Percentiles rank a stretch among this genome's conserved stretches.
Evolutionary conservation across 2,329 filamentous ascomycete species (phyloP).

Genomic region (Albifimbria verrucaria): DNA sequence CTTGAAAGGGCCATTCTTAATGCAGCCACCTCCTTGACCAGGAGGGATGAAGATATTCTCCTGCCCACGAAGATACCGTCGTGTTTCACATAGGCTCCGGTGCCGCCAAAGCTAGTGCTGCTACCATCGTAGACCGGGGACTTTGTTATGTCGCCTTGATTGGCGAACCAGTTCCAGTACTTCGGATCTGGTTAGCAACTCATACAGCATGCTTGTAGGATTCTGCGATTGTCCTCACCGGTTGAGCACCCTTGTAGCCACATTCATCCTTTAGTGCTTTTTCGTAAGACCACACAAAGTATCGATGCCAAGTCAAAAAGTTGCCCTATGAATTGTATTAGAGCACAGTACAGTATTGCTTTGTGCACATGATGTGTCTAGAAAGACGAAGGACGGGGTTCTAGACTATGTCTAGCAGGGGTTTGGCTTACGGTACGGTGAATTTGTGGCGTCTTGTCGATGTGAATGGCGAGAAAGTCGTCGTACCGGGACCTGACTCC

Average conservation of each 20-base stretch:
- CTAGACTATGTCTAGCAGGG: too few species aligned
- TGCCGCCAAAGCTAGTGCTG: background rate
- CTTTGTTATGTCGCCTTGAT: background rate
- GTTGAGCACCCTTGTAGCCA: constrained; percentile 33
- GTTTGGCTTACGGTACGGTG: constrained; percentile 27
- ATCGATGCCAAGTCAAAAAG: constrained; percentile 42
- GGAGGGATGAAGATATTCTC: background rate
- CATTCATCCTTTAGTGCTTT: constrained; percentile 36
- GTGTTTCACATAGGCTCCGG: background rate
- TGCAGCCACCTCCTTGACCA: background rate
- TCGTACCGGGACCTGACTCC: constrained; percentile 25
- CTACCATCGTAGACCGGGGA: background rate
- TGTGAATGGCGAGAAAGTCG: constrained; percentile 28
- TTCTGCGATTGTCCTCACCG: constrained; percentile 6
- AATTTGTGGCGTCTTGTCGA: constrained; percentile 21
- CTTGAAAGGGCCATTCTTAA: constrained; percentile 1
- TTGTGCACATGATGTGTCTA: too few species aligned
- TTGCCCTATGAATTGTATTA: constrained; percentile 5
- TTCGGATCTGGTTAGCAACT: background rate
- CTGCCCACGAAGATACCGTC: background rate
- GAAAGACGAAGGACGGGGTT: too few species aligned
- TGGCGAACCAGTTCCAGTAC: constrained; percentile 2
- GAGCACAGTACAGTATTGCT: background rate
- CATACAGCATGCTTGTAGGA: background rate
- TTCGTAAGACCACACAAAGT: constrained; percentile 36